phyloP scores from a whole-genome alignment of 148 eudicot species.

The Polygonum aviculare region DNA sequence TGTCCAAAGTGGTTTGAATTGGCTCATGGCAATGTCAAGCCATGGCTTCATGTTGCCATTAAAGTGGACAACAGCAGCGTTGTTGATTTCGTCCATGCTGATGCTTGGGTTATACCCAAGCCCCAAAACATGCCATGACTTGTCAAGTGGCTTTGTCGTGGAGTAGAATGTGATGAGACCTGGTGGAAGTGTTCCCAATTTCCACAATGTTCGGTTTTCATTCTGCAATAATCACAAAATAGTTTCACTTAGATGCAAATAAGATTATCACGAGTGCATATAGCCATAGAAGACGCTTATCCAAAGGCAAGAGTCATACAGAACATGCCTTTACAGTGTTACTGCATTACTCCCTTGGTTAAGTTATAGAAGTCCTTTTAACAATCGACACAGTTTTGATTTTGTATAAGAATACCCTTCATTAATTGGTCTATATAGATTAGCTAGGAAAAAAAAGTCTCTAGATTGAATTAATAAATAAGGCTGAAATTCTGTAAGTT shows the following conservation, averaged over 20 bases:
- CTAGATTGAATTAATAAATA: no score
- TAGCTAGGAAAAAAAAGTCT: no score
- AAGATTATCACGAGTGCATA: background rate
- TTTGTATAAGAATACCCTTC: no score
- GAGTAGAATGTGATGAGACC: conserved; percentile 26
- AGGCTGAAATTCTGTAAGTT: no score
- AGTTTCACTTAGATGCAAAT: background rate
- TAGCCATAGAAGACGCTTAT: background rate
- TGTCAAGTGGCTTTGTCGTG: conserved; percentile 18
- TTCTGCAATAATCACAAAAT: conserved; percentile 11
- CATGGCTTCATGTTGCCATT: conserved; percentile 17
- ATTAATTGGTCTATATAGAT: no score
- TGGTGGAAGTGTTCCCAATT: conserved; percentile 27
- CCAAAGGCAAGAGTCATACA: background rate
- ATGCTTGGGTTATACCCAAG: conserved; percentile 26
- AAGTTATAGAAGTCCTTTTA: no score
- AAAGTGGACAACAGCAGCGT: conserved; percentile 28
- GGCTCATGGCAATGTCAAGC: conserved; percentile 27
- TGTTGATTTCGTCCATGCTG: conserved; percentile 21
- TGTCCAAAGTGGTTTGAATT: conserved; percentile 28
- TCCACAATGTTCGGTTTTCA: conserved; percentile 26
- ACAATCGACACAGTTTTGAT: no score
- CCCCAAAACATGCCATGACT: conserved; percentile 28
- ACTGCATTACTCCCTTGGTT: background rate
- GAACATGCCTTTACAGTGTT: background rate